A percentile compares a stretch with the other conserved stretches of the same genome.
Conservation (phyloP, 371 early-diverging fungal species). For the Rhizomucor pusillus region DNA sequence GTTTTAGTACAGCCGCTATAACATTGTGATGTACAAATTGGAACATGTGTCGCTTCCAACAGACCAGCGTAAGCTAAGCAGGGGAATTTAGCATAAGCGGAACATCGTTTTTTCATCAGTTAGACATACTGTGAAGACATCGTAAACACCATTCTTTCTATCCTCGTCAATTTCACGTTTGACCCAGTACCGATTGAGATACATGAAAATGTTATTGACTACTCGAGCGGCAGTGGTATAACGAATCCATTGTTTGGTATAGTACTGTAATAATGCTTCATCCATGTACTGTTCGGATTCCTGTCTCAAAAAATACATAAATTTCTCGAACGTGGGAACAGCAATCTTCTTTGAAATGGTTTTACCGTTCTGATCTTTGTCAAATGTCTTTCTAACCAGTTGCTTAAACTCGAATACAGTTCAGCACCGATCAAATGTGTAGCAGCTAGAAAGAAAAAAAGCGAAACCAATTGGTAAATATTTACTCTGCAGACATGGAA, state of each 20-base stretch:
- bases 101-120: not conserved
- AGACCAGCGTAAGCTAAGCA: constrained; percentile 73
- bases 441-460: constrained; percentile 33
- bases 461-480: not conserved
- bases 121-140: constrained; percentile 87
- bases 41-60: constrained; percentile 89
- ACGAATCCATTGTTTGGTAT: constrained; percentile 85
- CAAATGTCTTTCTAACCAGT: constrained; percentile 74
- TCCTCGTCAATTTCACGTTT: constrained; percentile 95
- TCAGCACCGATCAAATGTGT: constrained; percentile 86
- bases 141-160: constrained; percentile 80
- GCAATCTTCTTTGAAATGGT: not conserved
- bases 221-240: constrained; percentile 83
- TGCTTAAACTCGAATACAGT: constrained; percentile 73
- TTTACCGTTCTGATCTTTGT: constrained; percentile 38
- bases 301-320: constrained; percentile 13
- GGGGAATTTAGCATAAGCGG: not conserved
- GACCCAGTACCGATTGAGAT: constrained; percentile 97
- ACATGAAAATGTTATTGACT: constrained; percentile 89
- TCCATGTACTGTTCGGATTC: constrained; percentile 68
- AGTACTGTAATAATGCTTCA: constrained; percentile 81
- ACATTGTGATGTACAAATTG: constrained; percentile 73
- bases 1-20: constrained; percentile 78
- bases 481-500: not conserved
- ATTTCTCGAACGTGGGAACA: not conserved